These are phyloP conservation scores for Mucor plumbeus DNA, from an alignment of 371 early-diverging fungal species.

Conservation along the genomic window DNA sequence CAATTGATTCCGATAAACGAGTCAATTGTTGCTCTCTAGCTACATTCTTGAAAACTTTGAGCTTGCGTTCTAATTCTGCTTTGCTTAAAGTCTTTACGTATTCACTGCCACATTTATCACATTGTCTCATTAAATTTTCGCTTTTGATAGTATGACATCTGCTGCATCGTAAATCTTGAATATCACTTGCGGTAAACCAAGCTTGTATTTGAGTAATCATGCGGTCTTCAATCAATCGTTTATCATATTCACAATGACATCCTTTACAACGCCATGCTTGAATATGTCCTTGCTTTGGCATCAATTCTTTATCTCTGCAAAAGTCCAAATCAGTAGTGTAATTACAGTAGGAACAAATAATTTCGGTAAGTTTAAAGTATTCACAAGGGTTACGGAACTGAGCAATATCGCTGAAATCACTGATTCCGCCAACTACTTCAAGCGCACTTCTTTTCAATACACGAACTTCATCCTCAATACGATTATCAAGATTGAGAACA, in stretches of 20 bases:
- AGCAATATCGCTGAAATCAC: slow-evolving; percentile 82
- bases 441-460: slow-evolving; percentile 80
- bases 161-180: slow-evolving; percentile 85
- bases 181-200: slow-evolving; percentile 72
- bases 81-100: slow-evolving; percentile 57
- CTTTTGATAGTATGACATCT: slow-evolving; percentile 82
- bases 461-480: slow-evolving; percentile 66
- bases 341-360: slow-evolving; percentile 89
- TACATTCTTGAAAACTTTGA: slow-evolving; percentile 69
- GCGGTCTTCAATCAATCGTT: slow-evolving; percentile 73
- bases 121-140: slow-evolving; percentile 71
- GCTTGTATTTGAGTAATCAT: slow-evolving; percentile 74
- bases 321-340: slow-evolving; percentile 87
- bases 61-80: slow-evolving; percentile 52
- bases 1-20: slow-evolving; percentile 61
- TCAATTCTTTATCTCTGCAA: slow-evolving; percentile 78
- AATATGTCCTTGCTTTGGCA: slow-evolving; percentile 56
- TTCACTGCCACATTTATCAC: slow-evolving; percentile 63
- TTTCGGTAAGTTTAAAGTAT: slow-evolving; percentile 75
- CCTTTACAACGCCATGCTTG: slow-evolving; percentile 60
- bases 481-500: slow-evolving; percentile 74
- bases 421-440: slow-evolving; percentile 65
- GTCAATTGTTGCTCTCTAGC: slow-evolving; percentile 64
- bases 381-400: slow-evolving; percentile 82
- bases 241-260: slow-evolving; percentile 80